Conservation (phyloP, 306 rosid species). For the Cucumis cinereus region DNA sequence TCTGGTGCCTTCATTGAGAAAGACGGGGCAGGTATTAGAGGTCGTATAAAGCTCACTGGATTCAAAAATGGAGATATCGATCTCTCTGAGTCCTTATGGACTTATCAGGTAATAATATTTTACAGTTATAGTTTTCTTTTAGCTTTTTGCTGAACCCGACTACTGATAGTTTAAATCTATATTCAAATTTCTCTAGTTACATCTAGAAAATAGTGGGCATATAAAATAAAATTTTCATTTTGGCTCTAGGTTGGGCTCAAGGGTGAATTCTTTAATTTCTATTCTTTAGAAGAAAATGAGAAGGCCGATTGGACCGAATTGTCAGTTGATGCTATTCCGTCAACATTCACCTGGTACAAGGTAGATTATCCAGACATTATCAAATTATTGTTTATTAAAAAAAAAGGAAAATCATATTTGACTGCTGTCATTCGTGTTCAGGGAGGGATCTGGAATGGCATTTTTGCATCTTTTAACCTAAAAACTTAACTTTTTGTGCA, state of each 20-base stretch:
- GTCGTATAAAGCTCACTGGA: conserved; percentile 61
- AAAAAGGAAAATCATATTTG: neutral
- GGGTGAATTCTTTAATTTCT: conserved; percentile 56
- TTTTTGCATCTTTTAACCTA: neutral
- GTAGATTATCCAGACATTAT: conserved; percentile 26
- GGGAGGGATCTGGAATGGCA: neutral
- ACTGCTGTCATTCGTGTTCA: neutral
- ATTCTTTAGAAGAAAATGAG: conserved; percentile 38
- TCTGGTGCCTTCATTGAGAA: conserved; percentile 85
- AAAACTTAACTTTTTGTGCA: neutral
- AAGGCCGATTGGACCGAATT: conserved; percentile 57
- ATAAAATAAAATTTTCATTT: neutral
- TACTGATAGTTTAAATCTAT: neutral
- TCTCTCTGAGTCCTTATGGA: conserved; percentile 67
- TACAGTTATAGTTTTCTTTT: neutral
- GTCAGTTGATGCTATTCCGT: conserved; percentile 38
- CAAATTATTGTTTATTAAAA: neutral
- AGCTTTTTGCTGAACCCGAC: neutral
- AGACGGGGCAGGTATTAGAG: conserved; percentile 89
- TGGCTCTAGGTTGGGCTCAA: conserved; percentile 69
- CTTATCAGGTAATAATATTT: conserved; percentile 57
- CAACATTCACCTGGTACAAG: conserved; percentile 90
- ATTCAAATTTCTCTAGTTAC: neutral
- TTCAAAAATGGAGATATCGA: conserved; percentile 58
- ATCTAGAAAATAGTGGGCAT: neutral